Evolutionary conservation across 2,329 filamentous ascomycete species (phyloP).

Genomic region (Raffaelea albimanens): DNA sequence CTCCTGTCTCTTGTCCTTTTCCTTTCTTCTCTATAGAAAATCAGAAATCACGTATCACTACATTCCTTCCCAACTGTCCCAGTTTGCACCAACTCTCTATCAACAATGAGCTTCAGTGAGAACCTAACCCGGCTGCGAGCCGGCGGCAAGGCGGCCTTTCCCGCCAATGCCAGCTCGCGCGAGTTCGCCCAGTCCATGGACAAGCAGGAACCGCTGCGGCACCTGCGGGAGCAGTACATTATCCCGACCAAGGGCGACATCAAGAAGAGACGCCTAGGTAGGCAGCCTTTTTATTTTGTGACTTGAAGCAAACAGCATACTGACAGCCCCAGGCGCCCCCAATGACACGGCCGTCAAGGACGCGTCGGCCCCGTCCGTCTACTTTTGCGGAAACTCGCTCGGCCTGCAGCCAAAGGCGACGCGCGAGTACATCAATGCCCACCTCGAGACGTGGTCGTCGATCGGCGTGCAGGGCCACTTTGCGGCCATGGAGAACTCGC

Average conservation of each 20-base stretch:
- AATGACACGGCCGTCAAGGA: slow-evolving; percentile 9
- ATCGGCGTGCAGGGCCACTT: slow-evolving; percentile 85
- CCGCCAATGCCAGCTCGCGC: slow-evolving; percentile 34
- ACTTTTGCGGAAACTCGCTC: slow-evolving; percentile 85
- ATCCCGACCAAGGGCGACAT: slow-evolving; percentile 57
- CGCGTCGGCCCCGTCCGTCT: slow-evolving; percentile 47
- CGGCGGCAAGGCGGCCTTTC: slow-evolving; percentile 33
- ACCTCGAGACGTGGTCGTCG: slow-evolving; percentile 74
- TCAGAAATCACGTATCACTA: too few species aligned
- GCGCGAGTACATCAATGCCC: slow-evolving; percentile 55
- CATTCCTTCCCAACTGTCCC: too few species aligned
- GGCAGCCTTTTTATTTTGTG: slow-evolving; percentile 26
- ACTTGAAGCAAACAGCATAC: neutral
- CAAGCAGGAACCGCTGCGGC: slow-evolving; percentile 46
- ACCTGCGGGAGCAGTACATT: slow-evolving; percentile 61
- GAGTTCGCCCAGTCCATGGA: slow-evolving; percentile 47
- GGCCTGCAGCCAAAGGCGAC: slow-evolving; percentile 71
- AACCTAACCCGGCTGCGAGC: slow-evolving; percentile 30
- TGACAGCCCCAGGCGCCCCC: neutral
- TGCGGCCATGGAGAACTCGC: slow-evolving; percentile 54
- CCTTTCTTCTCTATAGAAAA: too few species aligned
- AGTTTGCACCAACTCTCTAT: too few species aligned
- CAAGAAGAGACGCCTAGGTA: slow-evolving; percentile 29
- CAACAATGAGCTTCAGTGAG: slow-evolving; percentile 27
- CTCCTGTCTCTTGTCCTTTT: too few species aligned